Conservation (phyloP, 192 early-diverging fungal genomes). For the Coemansia sp. region DNA sequence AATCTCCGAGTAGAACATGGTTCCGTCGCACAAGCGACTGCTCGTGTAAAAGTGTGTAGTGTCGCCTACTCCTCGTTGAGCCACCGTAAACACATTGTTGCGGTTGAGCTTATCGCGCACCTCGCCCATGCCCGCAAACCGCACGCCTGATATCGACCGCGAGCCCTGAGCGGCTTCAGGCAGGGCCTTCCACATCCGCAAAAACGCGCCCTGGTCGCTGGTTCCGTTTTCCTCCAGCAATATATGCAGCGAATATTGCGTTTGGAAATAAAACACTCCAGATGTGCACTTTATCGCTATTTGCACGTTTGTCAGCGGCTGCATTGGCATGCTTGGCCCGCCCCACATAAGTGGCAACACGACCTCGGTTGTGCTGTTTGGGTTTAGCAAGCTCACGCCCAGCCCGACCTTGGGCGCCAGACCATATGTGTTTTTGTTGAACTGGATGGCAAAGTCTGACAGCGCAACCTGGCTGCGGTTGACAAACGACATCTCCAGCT, state of each 20-base stretch:
- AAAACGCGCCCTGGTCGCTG: conserved; percentile 54
- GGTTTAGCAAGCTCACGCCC: conserved; percentile 32
- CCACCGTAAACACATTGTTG: conserved; percentile 68
- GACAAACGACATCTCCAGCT: conserved; percentile 62
- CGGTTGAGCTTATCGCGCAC: conserved; percentile 57
- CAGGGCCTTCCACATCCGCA: conserved; percentile 58
- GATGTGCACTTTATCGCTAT: conserved; percentile 66
- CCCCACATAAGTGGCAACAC: conserved; percentile 53
- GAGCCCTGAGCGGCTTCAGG: conserved; percentile 34
- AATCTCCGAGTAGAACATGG: conserved; percentile 63
- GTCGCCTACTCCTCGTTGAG: conserved; percentile 56
- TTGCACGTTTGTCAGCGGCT: conserved; percentile 64
- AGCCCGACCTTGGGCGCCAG: conserved; percentile 56
- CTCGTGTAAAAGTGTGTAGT: conserved; percentile 63
- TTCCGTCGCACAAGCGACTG: conserved; percentile 57
- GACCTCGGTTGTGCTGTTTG: conserved; percentile 49
- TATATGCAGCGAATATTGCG: conserved; percentile 61
- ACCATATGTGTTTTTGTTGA: conserved; percentile 78
- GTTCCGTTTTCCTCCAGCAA: conserved; percentile 51
- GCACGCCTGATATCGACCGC: conserved; percentile 20
- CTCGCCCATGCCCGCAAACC: conserved; percentile 46
- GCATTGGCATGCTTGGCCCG: conserved; percentile 54
- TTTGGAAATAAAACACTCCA: conserved; percentile 72
- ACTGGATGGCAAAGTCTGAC: conserved; percentile 69
- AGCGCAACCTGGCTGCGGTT: conserved; percentile 58